Conservation (phyloP, 2,329 filamentous ascomycete genomes). For the Phaeomoniella chlamydospora region DNA sequence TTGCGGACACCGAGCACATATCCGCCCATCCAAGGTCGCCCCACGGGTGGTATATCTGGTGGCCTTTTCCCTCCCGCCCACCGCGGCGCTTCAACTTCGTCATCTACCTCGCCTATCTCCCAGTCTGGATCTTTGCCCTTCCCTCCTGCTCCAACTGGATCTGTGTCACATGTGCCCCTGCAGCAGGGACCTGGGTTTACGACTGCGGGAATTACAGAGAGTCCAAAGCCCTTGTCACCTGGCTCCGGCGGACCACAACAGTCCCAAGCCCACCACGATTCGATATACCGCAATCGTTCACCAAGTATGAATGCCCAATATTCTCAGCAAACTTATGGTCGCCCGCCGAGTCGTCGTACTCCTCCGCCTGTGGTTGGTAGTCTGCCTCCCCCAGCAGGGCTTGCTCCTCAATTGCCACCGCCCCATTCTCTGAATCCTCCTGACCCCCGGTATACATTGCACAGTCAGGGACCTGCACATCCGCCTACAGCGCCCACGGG, state of each 20-base stretch:
- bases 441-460: constrained; percentile 27
- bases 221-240: constrained; percentile 61
- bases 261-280: constrained; percentile 18
- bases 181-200: constrained; percentile 43
- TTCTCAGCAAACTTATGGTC: constrained; percentile 20
- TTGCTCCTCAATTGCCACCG: constrained; percentile 26
- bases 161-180: constrained; percentile 23
- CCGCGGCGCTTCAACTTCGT: constrained; percentile 39
- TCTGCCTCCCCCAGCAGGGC: constrained; percentile 1
- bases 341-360: constrained; percentile 8
- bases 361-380: constrained; percentile 4
- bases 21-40: constrained; percentile 49
- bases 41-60: constrained; percentile 30
- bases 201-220: constrained; percentile 66
- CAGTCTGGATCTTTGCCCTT: constrained; percentile 22
- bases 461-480: constrained; percentile 19
- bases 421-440: constrained; percentile 25
- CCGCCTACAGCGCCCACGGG: constrained; percentile 16
- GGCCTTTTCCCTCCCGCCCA: constrained; percentile 50
- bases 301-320: constrained; percentile 23
- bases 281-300: constrained; percentile 25
- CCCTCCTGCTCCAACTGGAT: constrained; percentile 17
- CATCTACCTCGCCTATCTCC: constrained; percentile 40
- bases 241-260: constrained; percentile 24
- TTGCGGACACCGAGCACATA: constrained; percentile 60